Base-by-base conservation (phyloP, 306 rosid genomes). In the Prunus fruticosa region DNA sequence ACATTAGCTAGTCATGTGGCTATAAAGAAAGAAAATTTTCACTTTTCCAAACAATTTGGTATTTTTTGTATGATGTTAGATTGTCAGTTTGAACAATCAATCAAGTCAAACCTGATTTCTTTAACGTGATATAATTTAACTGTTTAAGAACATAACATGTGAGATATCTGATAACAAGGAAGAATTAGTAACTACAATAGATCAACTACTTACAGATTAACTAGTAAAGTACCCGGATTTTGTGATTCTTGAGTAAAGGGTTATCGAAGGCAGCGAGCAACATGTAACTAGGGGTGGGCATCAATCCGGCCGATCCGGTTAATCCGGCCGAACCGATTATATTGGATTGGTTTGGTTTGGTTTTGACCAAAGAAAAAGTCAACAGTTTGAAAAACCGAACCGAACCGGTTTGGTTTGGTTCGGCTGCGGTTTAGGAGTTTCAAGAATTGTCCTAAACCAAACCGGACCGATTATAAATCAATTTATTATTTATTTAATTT, bases 161-260 rank as follows among this genome's bases (percentile, higher is more conserved):
- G 6, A 20, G 64, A 63, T 63, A 28, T 28, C 45, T 30, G 20
- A 28, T 6, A 28, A 6, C 0, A 22, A 58, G 15, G 2, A 20
- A 8, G 3, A 20, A 57, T 2, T 23, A 57, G 9, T 19, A 5
- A 11, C 8, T 8, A 34, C 7, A 34, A 50, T 1, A 28, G 0
- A 28, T 3, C n/a, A 30, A 14, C 67, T 16, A 63, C 74, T 25
- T 76, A 76, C 80, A 3, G 7, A 34, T 34, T 50, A 50, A 50
- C n/a, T 4, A 53, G 22, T 53, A 16, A 19, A 6, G 58, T 50
- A 74, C 82, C 80, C 74, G 80, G 19, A 82, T 61, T 56, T 71
- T 78, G 75, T 78, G 86, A 46, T 66, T 72, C 56, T 74, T 69
- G 5, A 78, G 82, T 20, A 68, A 62, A 12, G 86, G 86, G 71